Percentiles rank a stretch among this genome's conserved stretches.
phyloP scores from a whole-genome alignment of 2,329 filamentous ascomycete species.

The Coniochaeta ligniaria region DNA sequence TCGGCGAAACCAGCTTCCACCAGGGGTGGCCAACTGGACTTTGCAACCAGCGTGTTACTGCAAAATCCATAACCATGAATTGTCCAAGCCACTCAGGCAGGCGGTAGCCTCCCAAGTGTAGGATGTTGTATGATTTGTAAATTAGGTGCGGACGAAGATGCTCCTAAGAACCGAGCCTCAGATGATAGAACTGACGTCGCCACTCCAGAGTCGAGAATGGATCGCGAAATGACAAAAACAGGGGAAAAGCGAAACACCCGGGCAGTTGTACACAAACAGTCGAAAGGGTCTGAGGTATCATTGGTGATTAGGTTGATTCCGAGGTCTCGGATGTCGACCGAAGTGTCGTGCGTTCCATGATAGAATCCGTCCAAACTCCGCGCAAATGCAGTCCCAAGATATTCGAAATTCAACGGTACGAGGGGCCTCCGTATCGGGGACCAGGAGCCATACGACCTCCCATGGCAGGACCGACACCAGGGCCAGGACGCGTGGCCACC shows the following conservation, averaged over 20 bases:
- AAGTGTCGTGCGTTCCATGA: not conserved
- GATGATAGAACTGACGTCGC: conserved; percentile 20
- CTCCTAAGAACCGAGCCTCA: conserved; percentile 23
- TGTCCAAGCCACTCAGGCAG: conserved; percentile 29
- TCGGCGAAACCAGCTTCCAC: not conserved
- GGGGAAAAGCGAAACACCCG: conserved; percentile 1
- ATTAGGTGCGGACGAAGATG: conserved; percentile 28
- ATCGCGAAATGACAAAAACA: conserved; percentile 4
- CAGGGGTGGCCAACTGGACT: not conserved
- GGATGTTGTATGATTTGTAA: conserved; percentile 30
- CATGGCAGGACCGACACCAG: conserved; percentile 64
- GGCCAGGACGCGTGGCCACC: conserved; percentile 79
- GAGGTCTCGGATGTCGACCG: not conserved
- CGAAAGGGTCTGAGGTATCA: not conserved
- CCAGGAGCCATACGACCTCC: conserved; percentile 49
- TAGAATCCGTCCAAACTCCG: not conserved
- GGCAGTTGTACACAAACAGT: conserved; percentile 4
- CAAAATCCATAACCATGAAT: conserved; percentile 29
- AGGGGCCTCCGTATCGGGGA: conserved; percentile 29
- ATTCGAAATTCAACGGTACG: not conserved
- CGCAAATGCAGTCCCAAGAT: not conserved
- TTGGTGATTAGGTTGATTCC: not conserved
- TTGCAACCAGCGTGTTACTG: conserved; percentile 14
- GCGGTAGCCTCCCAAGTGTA: conserved; percentile 29
- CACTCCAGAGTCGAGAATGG: conserved; percentile 17